These are phyloP conservation scores for Poa annua DNA, from an alignment of 176 grass and related monocot genomes.

Conservation along the genomic window DNA sequence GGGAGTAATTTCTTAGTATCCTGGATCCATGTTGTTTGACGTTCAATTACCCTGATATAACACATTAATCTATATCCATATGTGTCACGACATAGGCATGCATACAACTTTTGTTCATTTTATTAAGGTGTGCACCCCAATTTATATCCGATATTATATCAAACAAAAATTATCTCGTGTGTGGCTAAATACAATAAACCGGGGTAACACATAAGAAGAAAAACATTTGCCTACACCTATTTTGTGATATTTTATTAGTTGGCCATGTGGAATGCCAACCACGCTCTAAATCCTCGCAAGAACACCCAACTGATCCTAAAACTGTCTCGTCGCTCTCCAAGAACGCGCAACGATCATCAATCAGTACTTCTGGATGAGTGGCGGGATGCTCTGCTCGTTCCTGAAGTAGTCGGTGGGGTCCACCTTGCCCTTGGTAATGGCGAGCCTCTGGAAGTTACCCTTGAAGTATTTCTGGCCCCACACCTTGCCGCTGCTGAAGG, in stretches of 20 bases:
- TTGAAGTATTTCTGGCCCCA: constrained; percentile 51
- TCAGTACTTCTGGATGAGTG: constrained; percentile 22
- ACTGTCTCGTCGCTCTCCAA: too few relatives aligned
- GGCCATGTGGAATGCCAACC: not conserved
- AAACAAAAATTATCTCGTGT: too few relatives aligned
- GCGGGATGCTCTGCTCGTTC: constrained; percentile 72
- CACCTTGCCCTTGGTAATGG: constrained; percentile 40
- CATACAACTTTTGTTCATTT: too few relatives aligned
- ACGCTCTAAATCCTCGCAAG: not conserved
- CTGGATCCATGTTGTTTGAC: not conserved
- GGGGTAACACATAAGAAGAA: too few relatives aligned
- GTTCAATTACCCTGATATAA: not conserved
- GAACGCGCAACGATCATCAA: too few relatives aligned
- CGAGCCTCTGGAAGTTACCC: constrained; percentile 45
- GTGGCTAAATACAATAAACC: too few relatives aligned
- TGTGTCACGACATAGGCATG: too few relatives aligned
- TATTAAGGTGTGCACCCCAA: too few relatives aligned
- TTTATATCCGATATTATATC: too few relatives aligned
- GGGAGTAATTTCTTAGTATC: constrained; percentile 7
- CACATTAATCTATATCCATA: not conserved
- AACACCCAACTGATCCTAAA: too few relatives aligned
- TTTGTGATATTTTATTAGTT: not conserved
- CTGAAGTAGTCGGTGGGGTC: constrained; percentile 63
- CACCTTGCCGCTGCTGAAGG: constrained; percentile 31
- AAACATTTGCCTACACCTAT: not conserved